Conservation (phyloP, 257 asterid genomes). For the Nyctanthes arbortristis region DNA sequence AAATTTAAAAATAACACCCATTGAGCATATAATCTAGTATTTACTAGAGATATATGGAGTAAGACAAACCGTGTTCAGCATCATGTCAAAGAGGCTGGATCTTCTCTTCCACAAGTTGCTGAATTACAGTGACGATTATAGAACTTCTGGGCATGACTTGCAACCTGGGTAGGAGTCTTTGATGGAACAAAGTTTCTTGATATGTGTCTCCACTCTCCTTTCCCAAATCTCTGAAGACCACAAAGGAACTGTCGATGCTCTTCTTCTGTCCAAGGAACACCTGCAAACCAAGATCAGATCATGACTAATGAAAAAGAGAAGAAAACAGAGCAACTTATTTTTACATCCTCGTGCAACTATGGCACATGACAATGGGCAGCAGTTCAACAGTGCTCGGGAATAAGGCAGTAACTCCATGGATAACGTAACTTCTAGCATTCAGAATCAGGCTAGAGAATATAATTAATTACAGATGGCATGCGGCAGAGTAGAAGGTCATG, state of each 20-base stretch:
- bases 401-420: no score
- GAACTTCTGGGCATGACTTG: slow-evolving; percentile 97
- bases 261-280: slow-evolving; percentile 83
- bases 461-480: no score
- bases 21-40: neutral
- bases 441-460: no score
- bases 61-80: slow-evolving; percentile 48
- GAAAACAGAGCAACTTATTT: no score
- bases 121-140: slow-evolving; percentile 62
- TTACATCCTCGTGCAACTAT: no score
- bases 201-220: slow-evolving; percentile 88
- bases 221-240: slow-evolving; percentile 72
- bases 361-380: no score
- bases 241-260: slow-evolving; percentile 75
- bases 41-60: neutral
- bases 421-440: no score
- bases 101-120: slow-evolving; percentile 62
- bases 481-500: no score
- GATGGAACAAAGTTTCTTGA: slow-evolving; percentile 60
- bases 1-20: no score
- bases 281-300: slow-evolving; percentile 36
- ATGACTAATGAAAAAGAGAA: neutral
- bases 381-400: no score
- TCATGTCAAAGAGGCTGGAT: slow-evolving; percentile 86
- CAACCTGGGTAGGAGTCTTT: slow-evolving; percentile 82